Conservation (phyloP, 2,329 filamentous ascomycete genomes). For the Sordariomycetes sp. region DNA sequence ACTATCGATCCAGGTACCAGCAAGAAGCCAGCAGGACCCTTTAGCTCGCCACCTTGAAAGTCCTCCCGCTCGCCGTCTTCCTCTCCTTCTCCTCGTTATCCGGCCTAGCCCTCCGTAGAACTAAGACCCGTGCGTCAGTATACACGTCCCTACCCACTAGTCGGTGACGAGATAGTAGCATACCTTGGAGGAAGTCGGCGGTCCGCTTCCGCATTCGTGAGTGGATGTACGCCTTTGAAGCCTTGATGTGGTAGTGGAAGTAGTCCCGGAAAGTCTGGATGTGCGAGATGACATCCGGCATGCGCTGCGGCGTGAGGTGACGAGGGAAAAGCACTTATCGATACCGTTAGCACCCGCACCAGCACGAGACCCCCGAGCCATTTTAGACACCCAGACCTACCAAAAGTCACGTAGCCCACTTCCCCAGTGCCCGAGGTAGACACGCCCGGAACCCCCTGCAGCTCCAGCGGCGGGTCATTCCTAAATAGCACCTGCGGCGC, state of each 20-base stretch:
- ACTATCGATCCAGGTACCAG: not conserved
- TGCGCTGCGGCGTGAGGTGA: constrained; percentile 81
- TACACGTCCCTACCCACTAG: not conserved
- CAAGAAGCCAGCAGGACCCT: not conserved
- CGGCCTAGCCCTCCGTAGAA: constrained; percentile 88
- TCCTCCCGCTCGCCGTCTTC: constrained; percentile 94
- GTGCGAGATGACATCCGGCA: constrained; percentile 93
- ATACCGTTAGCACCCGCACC: not conserved
- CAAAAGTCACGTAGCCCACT: constrained; percentile 96
- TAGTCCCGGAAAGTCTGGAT: constrained; percentile 99
- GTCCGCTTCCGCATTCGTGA: constrained; percentile 96
- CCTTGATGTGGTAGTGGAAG: constrained; percentile 99
- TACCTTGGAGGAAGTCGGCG: constrained; percentile 95
- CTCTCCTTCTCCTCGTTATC: constrained; percentile 95
- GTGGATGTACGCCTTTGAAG: constrained; percentile 98
- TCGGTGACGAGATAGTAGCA: constrained; percentile 13
- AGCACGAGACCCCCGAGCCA: not conserved
- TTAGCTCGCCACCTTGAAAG: constrained; percentile 52
- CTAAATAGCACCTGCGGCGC: constrained; percentile 95
- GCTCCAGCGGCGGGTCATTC: constrained; percentile 85
- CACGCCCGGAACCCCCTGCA: constrained; percentile 80
- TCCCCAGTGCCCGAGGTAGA: constrained; percentile 66
- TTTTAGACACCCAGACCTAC: constrained; percentile 35
- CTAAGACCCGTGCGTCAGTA: constrained; percentile 34
- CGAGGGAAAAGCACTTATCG: constrained; percentile 79